phyloP scores from a whole-genome alignment of 1,284 basidiomycete species.

The Tetrapyrgos nigripes region DNA sequence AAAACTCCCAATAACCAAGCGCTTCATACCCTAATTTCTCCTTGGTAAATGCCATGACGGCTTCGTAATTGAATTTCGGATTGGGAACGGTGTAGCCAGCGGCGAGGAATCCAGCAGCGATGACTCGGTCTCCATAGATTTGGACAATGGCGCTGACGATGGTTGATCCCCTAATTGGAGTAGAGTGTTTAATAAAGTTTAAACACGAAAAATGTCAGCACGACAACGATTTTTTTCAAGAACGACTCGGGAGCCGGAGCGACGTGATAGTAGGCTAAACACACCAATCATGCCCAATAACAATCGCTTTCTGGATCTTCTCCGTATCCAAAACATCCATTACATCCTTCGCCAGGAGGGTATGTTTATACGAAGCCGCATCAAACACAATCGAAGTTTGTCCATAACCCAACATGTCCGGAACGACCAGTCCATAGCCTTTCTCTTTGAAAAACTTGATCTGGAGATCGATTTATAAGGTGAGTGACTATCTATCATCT shows the following conservation, averaged over 20 bases:
- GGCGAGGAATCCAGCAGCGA: conserved; percentile 26
- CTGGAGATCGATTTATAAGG: conserved; percentile 16
- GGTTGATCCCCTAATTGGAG: conserved; percentile 31
- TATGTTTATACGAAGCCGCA: conserved; percentile 30
- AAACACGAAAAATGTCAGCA: conserved; percentile 15
- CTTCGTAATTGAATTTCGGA: conserved; percentile 21
- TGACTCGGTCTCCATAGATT: conserved; percentile 28
- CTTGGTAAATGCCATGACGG: conserved; percentile 21
- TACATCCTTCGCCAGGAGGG: conserved; percentile 22
- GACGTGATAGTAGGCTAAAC: too few relatives aligned
- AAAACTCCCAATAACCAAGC: conserved; percentile 45
- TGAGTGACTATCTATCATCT: not conserved
- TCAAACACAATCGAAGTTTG: conserved; percentile 44
- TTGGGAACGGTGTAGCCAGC: conserved; percentile 43
- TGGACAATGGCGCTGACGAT: conserved; percentile 28
- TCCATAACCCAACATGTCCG: conserved; percentile 49
- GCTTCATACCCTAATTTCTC: conserved; percentile 34
- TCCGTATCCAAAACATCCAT: conserved; percentile 34
- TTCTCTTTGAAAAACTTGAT: conserved; percentile 38
- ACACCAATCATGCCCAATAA: conserved; percentile 39
- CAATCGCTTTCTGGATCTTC: conserved; percentile 27
- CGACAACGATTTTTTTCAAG: conserved; percentile 12
- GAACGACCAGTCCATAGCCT: conserved; percentile 47
- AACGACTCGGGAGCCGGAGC: not conserved
- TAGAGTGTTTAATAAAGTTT: too few relatives aligned